Evolutionary conservation across 768 basidiomycete species (phyloP).

Genomic region (Lentinula edodes): DNA sequence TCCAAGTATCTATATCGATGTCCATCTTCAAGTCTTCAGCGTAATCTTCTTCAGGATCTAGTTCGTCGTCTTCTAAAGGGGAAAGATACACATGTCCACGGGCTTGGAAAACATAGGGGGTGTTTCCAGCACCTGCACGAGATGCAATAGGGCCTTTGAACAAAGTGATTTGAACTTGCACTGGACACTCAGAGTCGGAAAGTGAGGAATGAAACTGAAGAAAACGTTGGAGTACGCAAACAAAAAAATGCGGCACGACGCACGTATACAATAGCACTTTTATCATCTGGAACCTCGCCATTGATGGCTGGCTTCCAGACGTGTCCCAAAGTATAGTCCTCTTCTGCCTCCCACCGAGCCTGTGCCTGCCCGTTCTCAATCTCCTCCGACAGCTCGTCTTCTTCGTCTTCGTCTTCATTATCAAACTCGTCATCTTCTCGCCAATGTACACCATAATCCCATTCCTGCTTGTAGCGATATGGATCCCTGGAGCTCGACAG

Average conservation of each 20-base stretch:
- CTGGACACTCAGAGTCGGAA: conserved; percentile 49
- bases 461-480: conserved; percentile 34
- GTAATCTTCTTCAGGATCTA: conserved; percentile 12
- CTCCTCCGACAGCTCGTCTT: conserved; percentile 20
- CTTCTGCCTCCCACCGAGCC: conserved; percentile 69
- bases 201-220: not conserved
- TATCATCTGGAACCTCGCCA: conserved; percentile 25
- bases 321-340: conserved; percentile 54
- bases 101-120: conserved; percentile 55
- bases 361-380: conserved; percentile 30
- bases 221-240: not conserved
- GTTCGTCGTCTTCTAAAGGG: conserved; percentile 14
- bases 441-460: conserved; percentile 22
- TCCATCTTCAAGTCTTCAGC: conserved; percentile 7
- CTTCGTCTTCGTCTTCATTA: conserved; percentile 34
- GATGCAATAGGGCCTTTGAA: conserved; percentile 46
- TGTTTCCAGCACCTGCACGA: conserved; percentile 55
- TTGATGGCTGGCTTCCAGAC: conserved; percentile 40
- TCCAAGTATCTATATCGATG: conserved; percentile 24
- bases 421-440: conserved; percentile 22
- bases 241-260: conserved; percentile 18
- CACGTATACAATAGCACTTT: conserved; percentile 60
- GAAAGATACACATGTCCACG: conserved; percentile 37
- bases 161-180: conserved; percentile 58
- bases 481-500: conserved; percentile 51